phyloP scores from a whole-genome alignment of 768 basidiomycete species.

The Leccinum aurantiacum region DNA sequence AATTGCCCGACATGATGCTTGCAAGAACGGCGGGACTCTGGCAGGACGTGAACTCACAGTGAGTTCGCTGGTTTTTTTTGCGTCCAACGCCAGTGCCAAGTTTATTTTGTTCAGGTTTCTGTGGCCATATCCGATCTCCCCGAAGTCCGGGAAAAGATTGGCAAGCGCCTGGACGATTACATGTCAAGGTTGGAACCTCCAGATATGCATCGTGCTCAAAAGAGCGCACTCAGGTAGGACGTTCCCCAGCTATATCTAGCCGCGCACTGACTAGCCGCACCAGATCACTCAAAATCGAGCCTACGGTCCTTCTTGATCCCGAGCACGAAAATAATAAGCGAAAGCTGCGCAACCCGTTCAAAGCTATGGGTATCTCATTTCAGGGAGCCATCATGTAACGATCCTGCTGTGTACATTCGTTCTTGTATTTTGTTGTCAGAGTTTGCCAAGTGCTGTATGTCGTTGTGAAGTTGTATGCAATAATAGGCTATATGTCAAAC shows the following conservation, averaged over 20 bases:
- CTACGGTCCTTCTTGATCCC: slow-evolving; percentile 28
- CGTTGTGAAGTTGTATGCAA: background rate
- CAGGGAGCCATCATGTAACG: slow-evolving; percentile 22
- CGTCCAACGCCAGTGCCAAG: background rate
- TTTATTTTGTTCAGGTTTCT: slow-evolving; percentile 24
- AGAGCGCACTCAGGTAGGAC: slow-evolving; percentile 25
- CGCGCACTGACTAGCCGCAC: slow-evolving; percentile 5
- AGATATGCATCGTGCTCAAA: slow-evolving; percentile 23
- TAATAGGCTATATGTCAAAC: background rate
- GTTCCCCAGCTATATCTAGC: background rate
- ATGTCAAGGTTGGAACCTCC: slow-evolving; percentile 15
- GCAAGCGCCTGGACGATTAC: slow-evolving; percentile 26
- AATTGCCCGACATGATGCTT: no score
- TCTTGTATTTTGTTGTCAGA: background rate
- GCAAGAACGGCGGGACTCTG: slow-evolving; percentile 41
- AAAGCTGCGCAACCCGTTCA: slow-evolving; percentile 7
- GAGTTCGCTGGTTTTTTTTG: slow-evolving; percentile 19
- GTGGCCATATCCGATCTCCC: slow-evolving; percentile 33
- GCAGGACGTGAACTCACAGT: slow-evolving; percentile 43
- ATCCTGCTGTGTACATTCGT: background rate
- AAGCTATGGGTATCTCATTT: slow-evolving; percentile 18
- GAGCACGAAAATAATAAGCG: background rate
- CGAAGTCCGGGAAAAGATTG: slow-evolving; percentile 33
- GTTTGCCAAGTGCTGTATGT: background rate
- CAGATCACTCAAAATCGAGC: slow-evolving; percentile 29